Base-by-base conservation (phyloP, 2,329 filamentous ascomycete genomes). In the Monilinia aucupariae region DNA sequence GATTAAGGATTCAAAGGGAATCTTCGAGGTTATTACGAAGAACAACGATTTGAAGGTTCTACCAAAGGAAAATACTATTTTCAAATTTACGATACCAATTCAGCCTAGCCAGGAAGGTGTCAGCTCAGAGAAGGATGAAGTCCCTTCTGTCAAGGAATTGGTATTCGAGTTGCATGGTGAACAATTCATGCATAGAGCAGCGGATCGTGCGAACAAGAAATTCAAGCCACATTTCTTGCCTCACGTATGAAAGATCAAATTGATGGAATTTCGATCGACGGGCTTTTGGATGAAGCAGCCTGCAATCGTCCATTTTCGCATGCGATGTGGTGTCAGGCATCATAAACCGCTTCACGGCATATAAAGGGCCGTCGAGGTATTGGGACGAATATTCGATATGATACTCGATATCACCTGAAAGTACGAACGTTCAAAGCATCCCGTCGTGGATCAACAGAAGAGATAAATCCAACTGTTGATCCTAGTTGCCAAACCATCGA, bases 21-120 rank as follows among this genome's bases (percentile, higher is more conserved):
- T 89, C 1, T 90, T 97, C 75, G 90, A 96, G 74, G 78, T 99
- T 65, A 82, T 97, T 47, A 96, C 91, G 3, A 79, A 76, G 71
- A 59, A 59, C 10, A 82, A 92, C 76, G 79, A 82, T 68, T 71
- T 94, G 50, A 96, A 94, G 78, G 80, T 85, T 48, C 81, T 97
- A 63, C 93, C 94, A 4, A 99, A 99, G 74, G 92, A 96, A 73
- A 88, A 92, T 47, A 93, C 92, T 0, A 81, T 93, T 22, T 97
- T 99, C 71, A 83, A 86, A 25, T 85, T 97, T 68, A 81, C 85
- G 67, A 80, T 97, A 12, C 85, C 87, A 1, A 73, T 72, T 5
- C 68, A 64, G 0, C 43, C 64, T 6, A 68, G 59, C 15, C 72
- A 70, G 8, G 66, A 68, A 10, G 47, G 65, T 8, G 66, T 68